Evolutionary conservation across 495 filamentous ascomycete genomes (phyloP).

Genomic region (Annulohypoxylon stygium): DNA sequence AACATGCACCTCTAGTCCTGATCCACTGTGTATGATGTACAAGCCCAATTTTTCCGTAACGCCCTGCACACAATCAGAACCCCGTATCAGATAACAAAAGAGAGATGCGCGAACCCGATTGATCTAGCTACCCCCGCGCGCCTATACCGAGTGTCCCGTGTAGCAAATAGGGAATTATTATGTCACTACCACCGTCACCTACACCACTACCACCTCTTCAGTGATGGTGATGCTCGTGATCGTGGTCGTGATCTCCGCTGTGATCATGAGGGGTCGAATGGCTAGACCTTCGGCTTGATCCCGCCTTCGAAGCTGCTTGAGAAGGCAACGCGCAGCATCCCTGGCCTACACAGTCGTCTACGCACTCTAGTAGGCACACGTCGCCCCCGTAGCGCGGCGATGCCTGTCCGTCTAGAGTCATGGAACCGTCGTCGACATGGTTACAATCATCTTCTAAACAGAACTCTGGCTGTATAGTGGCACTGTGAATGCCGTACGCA

Average conservation of each 20-base stretch:
- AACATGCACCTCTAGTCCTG: conserved; percentile 21
- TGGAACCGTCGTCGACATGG: conserved; percentile 52
- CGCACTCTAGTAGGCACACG: conserved; percentile 85
- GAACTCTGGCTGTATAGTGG: conserved; percentile 97
- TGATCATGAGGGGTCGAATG: conserved; percentile 40
- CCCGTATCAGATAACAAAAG: conserved; percentile 28
- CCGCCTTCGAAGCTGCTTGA: conserved; percentile 45
- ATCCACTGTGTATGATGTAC: conserved; percentile 12
- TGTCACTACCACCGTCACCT: too few species aligned
- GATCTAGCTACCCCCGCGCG: background rate
- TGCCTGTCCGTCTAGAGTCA: conserved; percentile 52
- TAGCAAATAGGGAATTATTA: conserved; percentile 20
- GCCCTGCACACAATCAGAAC: conserved; percentile 30
- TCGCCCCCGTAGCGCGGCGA: conserved; percentile 65
- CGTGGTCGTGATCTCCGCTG: conserved; percentile 35
- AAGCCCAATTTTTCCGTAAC: conserved; percentile 25
- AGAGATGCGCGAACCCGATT: conserved; percentile 9
- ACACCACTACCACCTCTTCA: background rate
- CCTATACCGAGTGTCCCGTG: conserved; percentile 18
- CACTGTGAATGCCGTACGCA: conserved; percentile 96
- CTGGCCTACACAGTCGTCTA: conserved; percentile 79
- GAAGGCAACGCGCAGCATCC: conserved; percentile 73
- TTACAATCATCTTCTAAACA: conserved; percentile 69
- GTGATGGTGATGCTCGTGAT: conserved; percentile 34
- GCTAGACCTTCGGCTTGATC: conserved; percentile 45